Base-by-base conservation (phyloP, 2,329 filamentous ascomycete species). In the Alternaria rosae region DNA sequence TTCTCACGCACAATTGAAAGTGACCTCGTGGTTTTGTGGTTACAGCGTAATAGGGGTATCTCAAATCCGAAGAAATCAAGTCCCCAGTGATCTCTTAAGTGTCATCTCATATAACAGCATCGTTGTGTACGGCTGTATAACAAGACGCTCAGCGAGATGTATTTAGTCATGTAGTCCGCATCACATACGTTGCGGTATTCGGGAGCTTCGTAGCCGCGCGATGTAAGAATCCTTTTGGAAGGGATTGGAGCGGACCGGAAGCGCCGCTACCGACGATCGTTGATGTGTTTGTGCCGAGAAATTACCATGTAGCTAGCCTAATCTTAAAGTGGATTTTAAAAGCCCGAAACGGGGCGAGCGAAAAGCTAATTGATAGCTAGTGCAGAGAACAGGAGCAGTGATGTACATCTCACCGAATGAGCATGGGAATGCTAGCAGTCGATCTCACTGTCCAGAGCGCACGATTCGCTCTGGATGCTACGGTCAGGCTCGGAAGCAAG, bases 381-480 rank as follows among this genome's bases (percentile, higher is more conserved):
- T 38, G 55, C 55, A n/a, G 13, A 23, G 25, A 30, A 35, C 26
- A 43, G 51, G 23, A 53, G 26, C 10, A 13, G 43, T 53, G 35
- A 44, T 57, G 55, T 42, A 52, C 45, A 35, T 53, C 45, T 15
- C n/a, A 30, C 17, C 38, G 48, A 42, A 54, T 32, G 42, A 28
- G 48, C 35, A 44, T 42, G n/a, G 26, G 26, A n/a, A 28, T 41
- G 55, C 55, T 17, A 25, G 38, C 35, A 25, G 26, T 48, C 10
- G 35, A 58, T 50, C 47, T 50, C 17, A 35, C 35, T 50, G 17
- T 15, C 47, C 7, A 35, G 47, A 50, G 20, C 12, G 47, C 47
- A n/a, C 20, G 13, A 58, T 54, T 45, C 15, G 42, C 30, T 38
- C 32, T 23, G 15, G 28, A 21, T n/a, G 20, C 42, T 20, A 26